These are phyloP conservation scores for Fagopyrum homotropicum DNA, from an alignment of 148 eudicot species.

Conservation along the genomic window DNA sequence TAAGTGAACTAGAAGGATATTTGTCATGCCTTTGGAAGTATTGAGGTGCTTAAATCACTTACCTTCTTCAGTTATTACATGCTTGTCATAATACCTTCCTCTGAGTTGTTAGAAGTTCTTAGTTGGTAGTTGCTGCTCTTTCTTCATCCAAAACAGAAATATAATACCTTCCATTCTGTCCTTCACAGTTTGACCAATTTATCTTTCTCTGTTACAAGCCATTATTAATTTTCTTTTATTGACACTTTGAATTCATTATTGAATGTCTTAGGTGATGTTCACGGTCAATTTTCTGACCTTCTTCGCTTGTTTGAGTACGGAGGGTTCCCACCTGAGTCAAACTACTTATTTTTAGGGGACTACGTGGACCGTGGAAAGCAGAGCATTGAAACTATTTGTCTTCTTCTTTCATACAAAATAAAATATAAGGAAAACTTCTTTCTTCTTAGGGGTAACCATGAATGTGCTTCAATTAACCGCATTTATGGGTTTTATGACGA, in stretches of 20 bases:
- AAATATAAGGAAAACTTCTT: constrained; percentile 80
- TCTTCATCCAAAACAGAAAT: not conserved
- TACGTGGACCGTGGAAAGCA: constrained; percentile 89
- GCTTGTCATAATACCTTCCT: not conserved
- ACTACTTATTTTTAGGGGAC: constrained; percentile 71
- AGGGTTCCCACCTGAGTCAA: constrained; percentile 70
- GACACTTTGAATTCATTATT: constrained; percentile 14
- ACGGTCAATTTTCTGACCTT: constrained; percentile 75
- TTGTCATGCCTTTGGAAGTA: not conserved
- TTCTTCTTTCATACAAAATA: constrained; percentile 74
- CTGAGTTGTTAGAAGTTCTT: not conserved
- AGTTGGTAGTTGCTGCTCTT: not conserved
- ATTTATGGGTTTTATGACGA: constrained; percentile 79
- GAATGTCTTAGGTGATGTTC: constrained; percentile 53
- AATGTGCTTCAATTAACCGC: constrained; percentile 77
- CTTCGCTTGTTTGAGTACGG: constrained; percentile 83
- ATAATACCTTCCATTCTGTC: not conserved
- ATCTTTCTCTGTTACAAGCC: not conserved
- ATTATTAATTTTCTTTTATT: not conserved
- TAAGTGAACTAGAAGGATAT: not conserved
- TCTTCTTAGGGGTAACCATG: constrained; percentile 81
- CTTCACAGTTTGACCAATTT: not conserved
- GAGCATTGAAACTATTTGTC: constrained; percentile 77
- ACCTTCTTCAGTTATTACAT: not conserved
- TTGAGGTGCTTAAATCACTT: not conserved